Evolutionary conservation across 805 yeast species (phyloP).

Genomic region (Saccharomycopsis babjevae): DNA sequence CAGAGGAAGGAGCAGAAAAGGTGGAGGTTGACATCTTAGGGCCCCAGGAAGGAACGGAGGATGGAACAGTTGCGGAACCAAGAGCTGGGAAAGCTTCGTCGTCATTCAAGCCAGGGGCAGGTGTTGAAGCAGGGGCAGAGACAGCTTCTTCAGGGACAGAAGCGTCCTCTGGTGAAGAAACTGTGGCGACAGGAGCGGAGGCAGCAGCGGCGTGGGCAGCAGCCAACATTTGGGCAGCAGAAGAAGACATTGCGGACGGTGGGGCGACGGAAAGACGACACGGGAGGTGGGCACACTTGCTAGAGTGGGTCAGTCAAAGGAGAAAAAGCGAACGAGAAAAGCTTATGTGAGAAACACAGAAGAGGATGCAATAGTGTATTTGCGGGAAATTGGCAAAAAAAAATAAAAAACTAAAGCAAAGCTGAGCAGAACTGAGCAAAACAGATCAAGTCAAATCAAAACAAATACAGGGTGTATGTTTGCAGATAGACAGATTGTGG

Average conservation of each 20-base stretch:
- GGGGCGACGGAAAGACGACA: not conserved
- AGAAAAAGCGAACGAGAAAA: not conserved
- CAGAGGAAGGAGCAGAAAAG: conserved; percentile 26
- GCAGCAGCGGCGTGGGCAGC: conserved; percentile 25
- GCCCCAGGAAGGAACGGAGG: conserved; percentile 24
- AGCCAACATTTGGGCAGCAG: conserved; percentile 31
- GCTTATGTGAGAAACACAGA: too few relatives aligned
- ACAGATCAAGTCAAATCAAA: too few relatives aligned
- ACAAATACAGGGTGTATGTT: too few relatives aligned
- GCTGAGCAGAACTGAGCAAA: too few relatives aligned
- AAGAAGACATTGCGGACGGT: conserved; percentile 19
- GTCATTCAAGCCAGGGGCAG: conserved; percentile 31
- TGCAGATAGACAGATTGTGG: too few relatives aligned
- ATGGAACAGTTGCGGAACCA: conserved; percentile 30
- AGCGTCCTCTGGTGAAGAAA: conserved; percentile 11
- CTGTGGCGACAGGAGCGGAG: conserved; percentile 13
- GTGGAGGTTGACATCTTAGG: conserved; percentile 24
- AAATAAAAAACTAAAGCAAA: too few relatives aligned
- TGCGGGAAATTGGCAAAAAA: too few relatives aligned
- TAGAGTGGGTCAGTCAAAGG: not conserved
- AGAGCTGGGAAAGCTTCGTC: conserved; percentile 46
- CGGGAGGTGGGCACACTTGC: not conserved
- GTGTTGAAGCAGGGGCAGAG: not conserved
- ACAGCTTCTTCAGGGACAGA: conserved; percentile 23
- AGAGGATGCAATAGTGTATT: too few relatives aligned